Evolutionary conservation across 805 yeast genomes (phyloP), one percentile per base, ranked within the genome.

Genomic region (Saccharomycopsis javanensis): DNA sequence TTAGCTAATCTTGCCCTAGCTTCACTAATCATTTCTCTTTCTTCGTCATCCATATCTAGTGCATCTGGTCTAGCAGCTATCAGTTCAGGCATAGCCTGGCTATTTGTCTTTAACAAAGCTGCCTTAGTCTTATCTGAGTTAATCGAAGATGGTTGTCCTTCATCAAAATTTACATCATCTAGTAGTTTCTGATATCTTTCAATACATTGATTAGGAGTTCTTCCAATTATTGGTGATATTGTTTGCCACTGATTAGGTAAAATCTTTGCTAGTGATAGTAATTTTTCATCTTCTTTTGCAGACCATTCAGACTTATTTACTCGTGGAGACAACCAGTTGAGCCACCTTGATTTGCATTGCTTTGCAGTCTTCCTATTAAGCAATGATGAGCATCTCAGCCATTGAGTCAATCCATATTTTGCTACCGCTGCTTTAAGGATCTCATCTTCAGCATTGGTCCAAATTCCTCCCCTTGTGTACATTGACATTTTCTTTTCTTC

Each of bases 161-260:
- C 66, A 2, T 69, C 74, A 11, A 65, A 66, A 1, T 71, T 74
- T 3, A 75, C 75, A 53, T 79, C 84, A 54, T 81, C 84, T 16
- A 90, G 67, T 20, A 90, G 72, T 61, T 74, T 76, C 66, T 88
- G 95, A 67, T 89, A 92, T 57, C 97, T 72, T 62, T 89, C 96
- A 8, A 88, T 80, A 69, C 96, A 88, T 59, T 86, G 86, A 13
- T 88, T 83, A 0, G 96, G 92, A 0, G 97, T 88, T 59, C 97
- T 74, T 0, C 91, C 90, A 68, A 91, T 73, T 8, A 83, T 68
- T 5, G 87, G 80, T 1, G 96, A 86, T n/a, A 94, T 87, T 1
- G 94, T 82, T 51, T 96, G 79, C 99, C 99, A 92, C 70, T 91
- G 97, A 61, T 91, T 89, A 1, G 98, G 97, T 63, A 91, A 71